A percentile compares a stretch with the other conserved stretches of the same genome.
Evolutionary conservation across 192 early-diverging fungal species (phyloP).

Genomic region (Neocallimastix lanati): DNA sequence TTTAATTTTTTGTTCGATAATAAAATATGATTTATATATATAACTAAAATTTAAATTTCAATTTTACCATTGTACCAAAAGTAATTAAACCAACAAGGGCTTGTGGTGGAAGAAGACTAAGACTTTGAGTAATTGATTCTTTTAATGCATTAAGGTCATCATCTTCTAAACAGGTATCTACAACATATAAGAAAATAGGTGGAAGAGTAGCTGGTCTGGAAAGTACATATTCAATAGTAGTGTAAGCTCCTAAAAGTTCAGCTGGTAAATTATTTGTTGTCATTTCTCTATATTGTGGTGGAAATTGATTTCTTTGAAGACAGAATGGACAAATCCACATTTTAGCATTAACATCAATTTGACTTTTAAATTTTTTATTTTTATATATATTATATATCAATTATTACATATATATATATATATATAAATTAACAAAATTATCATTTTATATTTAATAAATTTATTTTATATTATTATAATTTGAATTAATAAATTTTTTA

Average conservation of each 20-base stretch:
- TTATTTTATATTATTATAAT: too few relatives aligned
- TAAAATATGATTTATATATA: too few relatives aligned
- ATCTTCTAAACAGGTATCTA: slow-evolving; percentile 91
- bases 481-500: too few relatives aligned
- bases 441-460: too few relatives aligned
- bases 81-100: slow-evolving; percentile 94
- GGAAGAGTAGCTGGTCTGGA: slow-evolving; percentile 57
- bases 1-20: too few relatives aligned
- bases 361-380: slow-evolving; percentile 45
- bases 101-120: slow-evolving; percentile 79
- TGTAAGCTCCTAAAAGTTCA: slow-evolving; percentile 76
- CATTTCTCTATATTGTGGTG: slow-evolving; percentile 94
- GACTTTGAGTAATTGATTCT: slow-evolving; percentile 72
- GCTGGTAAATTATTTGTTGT: slow-evolving; percentile 77
- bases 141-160: slow-evolving; percentile 90
- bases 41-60: too few relatives aligned
- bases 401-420: too few relatives aligned
- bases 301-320: slow-evolving; percentile 87
- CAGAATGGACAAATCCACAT: slow-evolving; percentile 99
- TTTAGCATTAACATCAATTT: slow-evolving; percentile 87
- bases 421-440: too few relatives aligned
- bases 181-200: slow-evolving; percentile 90
- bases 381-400: background rate
- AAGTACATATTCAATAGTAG: slow-evolving; percentile 92
- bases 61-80: slow-evolving; percentile 93